Percentiles rank a stretch among this genome's conserved stretches.
These are phyloP conservation scores for Epichloe uncinata DNA, from an alignment of 2,329 filamentous ascomycete genomes.

Conservation along the genomic window DNA sequence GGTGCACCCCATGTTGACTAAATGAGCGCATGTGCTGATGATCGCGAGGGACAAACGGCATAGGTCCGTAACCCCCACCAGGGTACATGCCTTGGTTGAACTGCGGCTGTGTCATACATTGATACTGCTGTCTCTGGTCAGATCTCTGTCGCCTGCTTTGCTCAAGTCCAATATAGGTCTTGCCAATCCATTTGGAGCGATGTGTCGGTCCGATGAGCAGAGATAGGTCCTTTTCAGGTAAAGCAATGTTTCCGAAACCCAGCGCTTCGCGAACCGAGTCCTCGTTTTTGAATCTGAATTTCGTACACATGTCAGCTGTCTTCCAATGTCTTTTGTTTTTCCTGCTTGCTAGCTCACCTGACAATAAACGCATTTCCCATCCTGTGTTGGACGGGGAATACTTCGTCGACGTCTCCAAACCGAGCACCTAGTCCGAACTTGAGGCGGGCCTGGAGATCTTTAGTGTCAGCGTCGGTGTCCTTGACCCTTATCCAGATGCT, in stretches of 20 bases:
- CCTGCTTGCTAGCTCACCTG: slow-evolving; percentile 12
- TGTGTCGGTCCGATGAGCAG: slow-evolving; percentile 15
- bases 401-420: slow-evolving; percentile 20
- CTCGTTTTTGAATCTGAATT: slow-evolving; percentile 14
- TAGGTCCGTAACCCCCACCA: neutral
- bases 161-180: neutral
- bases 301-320: neutral
- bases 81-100: neutral
- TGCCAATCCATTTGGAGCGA: slow-evolving; percentile 20
- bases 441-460: slow-evolving; percentile 16
- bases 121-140: neutral
- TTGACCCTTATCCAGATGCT: slow-evolving; percentile 17
- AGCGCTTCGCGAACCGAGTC: slow-evolving; percentile 16
- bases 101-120: neutral
- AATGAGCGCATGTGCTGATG: neutral
- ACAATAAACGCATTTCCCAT: slow-evolving; percentile 13
- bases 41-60: neutral
- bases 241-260: slow-evolving; percentile 8
- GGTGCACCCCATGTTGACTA: neutral
- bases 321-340: neutral
- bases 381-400: slow-evolving; percentile 7
- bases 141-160: slow-evolving; percentile 1
- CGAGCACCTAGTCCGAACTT: slow-evolving; percentile 15
- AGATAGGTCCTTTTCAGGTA: slow-evolving; percentile 15
- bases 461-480: slow-evolving; percentile 1